phyloP scores from a whole-genome alignment of 2,329 filamentous ascomycete species.

The Alternaria sp. region DNA sequence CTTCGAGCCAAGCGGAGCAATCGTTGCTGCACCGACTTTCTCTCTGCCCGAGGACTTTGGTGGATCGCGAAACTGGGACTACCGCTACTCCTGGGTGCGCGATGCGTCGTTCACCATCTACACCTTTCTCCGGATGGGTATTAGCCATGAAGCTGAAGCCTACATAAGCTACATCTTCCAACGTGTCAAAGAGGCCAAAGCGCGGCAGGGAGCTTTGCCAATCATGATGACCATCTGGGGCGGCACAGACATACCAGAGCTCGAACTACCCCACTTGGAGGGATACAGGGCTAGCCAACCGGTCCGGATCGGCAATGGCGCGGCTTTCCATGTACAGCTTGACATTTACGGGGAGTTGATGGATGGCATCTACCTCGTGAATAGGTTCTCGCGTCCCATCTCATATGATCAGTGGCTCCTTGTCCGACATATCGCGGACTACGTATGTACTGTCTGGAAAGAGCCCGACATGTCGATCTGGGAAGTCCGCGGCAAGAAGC shows the following conservation, averaged over 20 bases:
- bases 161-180: conserved; percentile 82
- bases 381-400: conserved; percentile 76
- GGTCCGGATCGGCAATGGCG: conserved; percentile 78
- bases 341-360: conserved; percentile 82
- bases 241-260: conserved; percentile 74
- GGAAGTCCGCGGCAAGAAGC: conserved; percentile 78
- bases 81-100: conserved; percentile 78
- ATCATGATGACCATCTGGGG: conserved; percentile 80
- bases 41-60: conserved; percentile 71
- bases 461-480: conserved; percentile 80
- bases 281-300: conserved; percentile 74
- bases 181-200: conserved; percentile 68
- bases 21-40: conserved; percentile 77
- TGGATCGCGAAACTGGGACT: conserved; percentile 64
- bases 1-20: conserved; percentile 79
- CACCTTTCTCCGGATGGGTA: conserved; percentile 75
- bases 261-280: conserved; percentile 71
- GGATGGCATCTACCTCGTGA: conserved; percentile 78
- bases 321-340: conserved; percentile 76
- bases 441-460: conserved; percentile 71
- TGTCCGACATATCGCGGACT: conserved; percentile 72
- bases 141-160: conserved; percentile 75
- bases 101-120: conserved; percentile 81
- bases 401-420: conserved; percentile 78
- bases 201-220: conserved; percentile 67